phyloP scores from a whole-genome alignment of 495 filamentous ascomycete species.

The Penicillium arizonense region DNA sequence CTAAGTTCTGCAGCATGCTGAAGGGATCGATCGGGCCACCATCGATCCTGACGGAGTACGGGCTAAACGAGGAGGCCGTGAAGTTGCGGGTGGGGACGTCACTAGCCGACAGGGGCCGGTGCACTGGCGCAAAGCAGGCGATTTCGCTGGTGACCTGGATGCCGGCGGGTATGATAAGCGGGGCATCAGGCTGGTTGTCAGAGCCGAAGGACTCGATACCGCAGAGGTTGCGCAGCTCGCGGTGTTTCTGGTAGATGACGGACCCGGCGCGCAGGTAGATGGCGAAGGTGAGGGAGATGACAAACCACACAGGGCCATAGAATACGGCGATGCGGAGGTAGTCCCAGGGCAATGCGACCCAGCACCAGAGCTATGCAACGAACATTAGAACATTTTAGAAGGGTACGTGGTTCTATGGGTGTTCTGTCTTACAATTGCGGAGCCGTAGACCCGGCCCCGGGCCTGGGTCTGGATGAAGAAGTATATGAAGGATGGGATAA shows the following conservation, averaged over 20 bases:
- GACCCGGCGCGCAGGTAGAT: conserved; percentile 74
- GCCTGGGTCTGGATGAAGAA: conserved; percentile 55
- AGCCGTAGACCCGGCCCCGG: conserved; percentile 65
- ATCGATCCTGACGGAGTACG: conserved; percentile 41
- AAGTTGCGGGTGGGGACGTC: neutral
- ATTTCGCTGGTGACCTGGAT: conserved; percentile 46
- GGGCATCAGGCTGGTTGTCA: conserved; percentile 28
- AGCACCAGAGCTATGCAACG: conserved; percentile 71
- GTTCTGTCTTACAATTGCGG: conserved; percentile 54
- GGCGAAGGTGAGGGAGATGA: conserved; percentile 64
- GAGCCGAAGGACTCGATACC: conserved; percentile 37
- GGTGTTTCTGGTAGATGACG: conserved; percentile 61
- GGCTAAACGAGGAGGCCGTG: conserved; percentile 9
- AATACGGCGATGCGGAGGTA: conserved; percentile 73
- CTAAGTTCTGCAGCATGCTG: too few relatives aligned
- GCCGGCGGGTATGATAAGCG: conserved; percentile 60
- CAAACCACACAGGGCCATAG: conserved; percentile 84
- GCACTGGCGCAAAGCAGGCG: conserved; percentile 16
- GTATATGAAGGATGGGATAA: conserved; percentile 66
- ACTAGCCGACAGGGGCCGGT: neutral
- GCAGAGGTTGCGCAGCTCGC: conserved; percentile 39
- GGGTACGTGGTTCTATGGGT: too few relatives aligned
- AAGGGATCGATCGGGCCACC: conserved; percentile 10
- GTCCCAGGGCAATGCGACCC: conserved; percentile 70
- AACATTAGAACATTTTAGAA: neutral